phyloP scores from a whole-genome alignment of 176 grass and related monocot genomes.

The Oropetium thomaeum region DNA sequence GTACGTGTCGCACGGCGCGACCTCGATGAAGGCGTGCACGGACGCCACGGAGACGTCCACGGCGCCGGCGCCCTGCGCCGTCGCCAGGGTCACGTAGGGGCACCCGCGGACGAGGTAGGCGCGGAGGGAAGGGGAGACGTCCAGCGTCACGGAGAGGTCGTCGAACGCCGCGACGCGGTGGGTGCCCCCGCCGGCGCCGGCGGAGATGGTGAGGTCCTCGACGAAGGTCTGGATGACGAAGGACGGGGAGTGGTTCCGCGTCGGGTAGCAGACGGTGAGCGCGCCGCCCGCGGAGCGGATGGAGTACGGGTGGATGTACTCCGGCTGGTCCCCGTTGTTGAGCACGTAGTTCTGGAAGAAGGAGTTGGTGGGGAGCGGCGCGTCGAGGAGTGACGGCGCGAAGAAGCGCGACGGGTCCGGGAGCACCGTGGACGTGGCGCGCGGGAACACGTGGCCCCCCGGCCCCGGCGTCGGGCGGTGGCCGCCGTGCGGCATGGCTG shows the following conservation, averaged over 20 bases:
- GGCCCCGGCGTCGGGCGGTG: not conserved
- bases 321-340: conserved; percentile 91
- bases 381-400: conserved; percentile 53
- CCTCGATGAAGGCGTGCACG: conserved; percentile 72
- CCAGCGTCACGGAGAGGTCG: conserved; percentile 89
- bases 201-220: conserved; percentile 73
- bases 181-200: conserved; percentile 5
- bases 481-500: conserved; percentile 20
- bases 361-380: conserved; percentile 89
- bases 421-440: conserved; percentile 60
- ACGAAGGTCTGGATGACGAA: conserved; percentile 86
- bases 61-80: conserved; percentile 23
- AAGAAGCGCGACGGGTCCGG: conserved; percentile 86
- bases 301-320: conserved; percentile 97
- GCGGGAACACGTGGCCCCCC: conserved; percentile 46
- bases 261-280: conserved; percentile 68
- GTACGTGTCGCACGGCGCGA: conserved; percentile 32
- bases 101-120: conserved; percentile 79
- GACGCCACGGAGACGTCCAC: conserved; percentile 62
- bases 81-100: conserved; percentile 75
- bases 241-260: conserved; percentile 49
- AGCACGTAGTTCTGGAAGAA: conserved; percentile 97
- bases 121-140: conserved; percentile 61
- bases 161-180: conserved; percentile 69
- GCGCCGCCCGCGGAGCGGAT: conserved; percentile 44